Conservation (phyloP, 2,329 filamentous ascomycete genomes). For the Shiraia bambusicola region DNA sequence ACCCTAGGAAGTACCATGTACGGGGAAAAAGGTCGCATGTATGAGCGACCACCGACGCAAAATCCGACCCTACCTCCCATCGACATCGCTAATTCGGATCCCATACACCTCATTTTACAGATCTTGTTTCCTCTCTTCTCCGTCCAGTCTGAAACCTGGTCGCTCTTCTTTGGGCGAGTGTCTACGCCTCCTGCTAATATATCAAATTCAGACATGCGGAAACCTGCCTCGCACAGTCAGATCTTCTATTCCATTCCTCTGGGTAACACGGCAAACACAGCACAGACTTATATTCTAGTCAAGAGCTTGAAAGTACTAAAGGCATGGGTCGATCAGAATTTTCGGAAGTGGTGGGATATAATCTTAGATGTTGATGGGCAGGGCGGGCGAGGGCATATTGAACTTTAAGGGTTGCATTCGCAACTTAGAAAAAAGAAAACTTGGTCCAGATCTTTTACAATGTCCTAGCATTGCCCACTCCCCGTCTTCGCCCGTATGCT, state of each 20-base stretch:
- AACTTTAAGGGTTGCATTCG: too few relatives aligned
- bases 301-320: slow-evolving; percentile 15
- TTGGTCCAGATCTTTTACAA: too few relatives aligned
- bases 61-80: slow-evolving; percentile 3
- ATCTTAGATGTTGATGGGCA: slow-evolving; percentile 11
- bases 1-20: too few relatives aligned
- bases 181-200: slow-evolving; percentile 1
- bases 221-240: slow-evolving; percentile 10
- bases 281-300: slow-evolving; percentile 13
- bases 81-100: slow-evolving; percentile 1
- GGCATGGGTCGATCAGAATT: slow-evolving; percentile 10
- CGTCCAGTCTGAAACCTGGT: slow-evolving; percentile 11
- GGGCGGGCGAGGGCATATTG: too few relatives aligned
- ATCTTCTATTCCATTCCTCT: slow-evolving; percentile 15
- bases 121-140: slow-evolving; percentile 11
- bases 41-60: slow-evolving; percentile 6
- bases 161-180: slow-evolving; percentile 12
- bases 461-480: too few relatives aligned
- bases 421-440: too few relatives aligned
- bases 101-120: slow-evolving; percentile 8
- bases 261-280: slow-evolving; percentile 13
- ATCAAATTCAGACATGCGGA: slow-evolving; percentile 8
- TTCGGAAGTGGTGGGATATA: slow-evolving; percentile 13
- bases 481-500: too few relatives aligned
- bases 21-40: too few relatives aligned